Conservation (phyloP, 2,329 filamentous ascomycete species). For the Phialophora chinensis region DNA sequence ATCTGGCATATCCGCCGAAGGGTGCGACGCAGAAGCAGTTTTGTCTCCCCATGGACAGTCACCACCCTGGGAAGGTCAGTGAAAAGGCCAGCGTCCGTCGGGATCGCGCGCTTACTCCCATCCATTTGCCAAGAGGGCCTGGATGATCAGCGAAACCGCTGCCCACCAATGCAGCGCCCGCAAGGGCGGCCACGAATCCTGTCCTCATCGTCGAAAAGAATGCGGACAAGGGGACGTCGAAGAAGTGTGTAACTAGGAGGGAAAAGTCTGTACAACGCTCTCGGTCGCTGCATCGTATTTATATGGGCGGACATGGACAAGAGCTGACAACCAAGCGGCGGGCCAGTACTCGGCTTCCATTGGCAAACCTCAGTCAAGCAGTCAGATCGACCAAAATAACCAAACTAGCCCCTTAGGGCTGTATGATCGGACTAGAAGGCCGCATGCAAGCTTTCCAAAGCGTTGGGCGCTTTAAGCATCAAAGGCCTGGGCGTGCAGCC, state of each 20-base stretch:
- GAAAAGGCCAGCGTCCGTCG: background rate
- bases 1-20: conserved; percentile 28
- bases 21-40: conserved; percentile 27
- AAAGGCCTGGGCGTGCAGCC: conserved; percentile 3
- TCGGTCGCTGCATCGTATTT: conserved; percentile 11
- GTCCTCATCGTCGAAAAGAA: conserved; percentile 22
- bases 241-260: conserved; percentile 9
- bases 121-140: conserved; percentile 29
- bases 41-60: conserved; percentile 32
- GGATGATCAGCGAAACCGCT: conserved; percentile 13
- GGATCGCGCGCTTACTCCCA: conserved; percentile 22
- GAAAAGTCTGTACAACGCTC: conserved; percentile 17
- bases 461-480: background rate
- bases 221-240: conserved; percentile 6
- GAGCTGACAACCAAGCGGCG: conserved; percentile 15
- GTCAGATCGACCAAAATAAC: conserved; percentile 17
- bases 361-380: conserved; percentile 6
- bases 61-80: conserved; percentile 27
- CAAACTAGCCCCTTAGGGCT: conserved; percentile 4
- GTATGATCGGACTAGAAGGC: background rate
- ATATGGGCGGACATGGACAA: conserved; percentile 11
- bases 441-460: conserved; percentile 7
- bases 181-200: conserved; percentile 20
- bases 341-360: conserved; percentile 11
- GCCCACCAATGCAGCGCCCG: conserved; percentile 19